A percentile compares a stretch with the other conserved stretches of the same genome.
Evolutionary conservation across 495 filamentous ascomycete species (phyloP).

Genomic region (Astrothelium subdiscretum): DNA sequence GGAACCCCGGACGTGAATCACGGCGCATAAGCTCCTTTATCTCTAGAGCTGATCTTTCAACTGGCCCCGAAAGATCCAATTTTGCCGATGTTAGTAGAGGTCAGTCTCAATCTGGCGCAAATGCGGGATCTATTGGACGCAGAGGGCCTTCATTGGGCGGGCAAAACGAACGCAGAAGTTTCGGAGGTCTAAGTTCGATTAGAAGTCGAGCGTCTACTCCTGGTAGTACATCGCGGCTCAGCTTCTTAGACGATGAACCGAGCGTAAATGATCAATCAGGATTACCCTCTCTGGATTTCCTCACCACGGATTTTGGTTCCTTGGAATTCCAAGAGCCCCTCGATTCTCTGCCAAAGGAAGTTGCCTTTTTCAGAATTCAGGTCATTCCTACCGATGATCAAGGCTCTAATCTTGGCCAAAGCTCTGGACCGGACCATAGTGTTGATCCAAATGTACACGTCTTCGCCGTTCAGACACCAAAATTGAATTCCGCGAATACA

Average conservation of each 20-base stretch:
- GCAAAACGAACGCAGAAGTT: slow-evolving; percentile 39
- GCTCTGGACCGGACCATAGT: slow-evolving; percentile 4
- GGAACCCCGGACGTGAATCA: slow-evolving; percentile 60
- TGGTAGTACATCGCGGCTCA: slow-evolving; percentile 23
- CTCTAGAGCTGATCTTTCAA: slow-evolving; percentile 78
- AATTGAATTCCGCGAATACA: neutral
- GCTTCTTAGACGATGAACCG: slow-evolving; percentile 7
- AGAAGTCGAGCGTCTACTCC: slow-evolving; percentile 25
- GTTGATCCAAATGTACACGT: neutral
- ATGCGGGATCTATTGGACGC: slow-evolving; percentile 32
- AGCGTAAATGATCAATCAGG: neutral
- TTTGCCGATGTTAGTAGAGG: slow-evolving; percentile 57
- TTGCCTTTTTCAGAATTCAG: neutral
- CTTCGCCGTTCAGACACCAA: neutral
- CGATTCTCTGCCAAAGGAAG: neutral
- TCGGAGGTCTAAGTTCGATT: slow-evolving; percentile 21
- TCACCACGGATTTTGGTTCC: neutral
- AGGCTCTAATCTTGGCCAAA: slow-evolving; percentile 5
- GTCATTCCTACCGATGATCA: neutral
- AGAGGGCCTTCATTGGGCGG: slow-evolving; percentile 66
- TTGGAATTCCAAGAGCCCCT: slow-evolving; percentile 1
- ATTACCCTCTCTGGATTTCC: neutral
- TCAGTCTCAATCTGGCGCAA: slow-evolving; percentile 24
- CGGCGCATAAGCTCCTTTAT: slow-evolving; percentile 86
- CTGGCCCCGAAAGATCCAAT: slow-evolving; percentile 57